Conservation (phyloP, 73 alveolate genomes). For the Tetrahymena malaccensis region DNA sequence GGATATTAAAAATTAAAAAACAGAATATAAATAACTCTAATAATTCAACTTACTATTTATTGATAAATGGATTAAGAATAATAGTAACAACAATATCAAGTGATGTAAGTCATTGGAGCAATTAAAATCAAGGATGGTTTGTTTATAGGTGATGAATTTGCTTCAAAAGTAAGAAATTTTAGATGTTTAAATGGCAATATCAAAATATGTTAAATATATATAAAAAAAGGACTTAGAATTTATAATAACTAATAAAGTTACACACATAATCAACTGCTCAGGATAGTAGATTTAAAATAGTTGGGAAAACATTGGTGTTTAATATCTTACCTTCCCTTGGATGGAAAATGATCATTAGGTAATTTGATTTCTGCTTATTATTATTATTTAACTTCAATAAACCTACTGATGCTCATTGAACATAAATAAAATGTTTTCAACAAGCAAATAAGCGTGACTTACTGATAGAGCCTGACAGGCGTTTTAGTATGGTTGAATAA, state of each 20-base stretch:
- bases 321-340: constrained; percentile 88
- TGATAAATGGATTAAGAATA: background rate
- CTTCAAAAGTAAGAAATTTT: constrained; percentile 48
- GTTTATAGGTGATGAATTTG: constrained; percentile 81
- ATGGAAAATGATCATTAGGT: constrained; percentile 79
- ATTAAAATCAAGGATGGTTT: constrained; percentile 77
- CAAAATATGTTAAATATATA: background rate
- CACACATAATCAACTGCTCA: constrained; percentile 92
- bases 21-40: background rate
- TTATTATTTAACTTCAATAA: background rate
- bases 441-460: no score
- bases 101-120: constrained; percentile 72
- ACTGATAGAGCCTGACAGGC: background rate
- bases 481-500: background rate
- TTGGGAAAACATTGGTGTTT: constrained; percentile 89
- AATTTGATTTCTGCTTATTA: background rate
- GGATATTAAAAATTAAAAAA: background rate
- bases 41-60: background rate
- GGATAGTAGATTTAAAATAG: constrained; percentile 85
- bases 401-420: background rate
- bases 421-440: no score
- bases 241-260: constrained; percentile 89
- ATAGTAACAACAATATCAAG: background rate
- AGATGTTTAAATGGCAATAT: background rate
- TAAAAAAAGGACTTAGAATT: constrained; percentile 76